Evolutionary conservation across 495 filamentous ascomycete species (phyloP).

Genomic region (Penicillium coffeae): DNA sequence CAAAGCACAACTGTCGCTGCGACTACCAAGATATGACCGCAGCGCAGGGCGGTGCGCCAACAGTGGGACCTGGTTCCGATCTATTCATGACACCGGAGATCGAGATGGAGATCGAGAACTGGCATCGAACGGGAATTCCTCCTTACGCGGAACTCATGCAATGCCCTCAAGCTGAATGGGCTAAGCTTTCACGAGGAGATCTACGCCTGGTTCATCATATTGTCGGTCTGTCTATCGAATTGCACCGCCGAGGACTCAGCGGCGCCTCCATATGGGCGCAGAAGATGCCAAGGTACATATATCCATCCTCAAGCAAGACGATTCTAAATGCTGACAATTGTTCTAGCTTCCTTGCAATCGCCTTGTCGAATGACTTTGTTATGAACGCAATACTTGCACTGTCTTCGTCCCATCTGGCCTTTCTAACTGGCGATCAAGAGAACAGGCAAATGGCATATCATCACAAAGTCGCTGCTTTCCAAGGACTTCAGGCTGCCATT

Average conservation of each 20-base stretch:
- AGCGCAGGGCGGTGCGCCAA: slow-evolving; percentile 59
- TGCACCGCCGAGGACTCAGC: slow-evolving; percentile 70
- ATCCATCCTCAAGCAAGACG: neutral
- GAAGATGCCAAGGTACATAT: slow-evolving; percentile 84
- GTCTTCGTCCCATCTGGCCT: slow-evolving; percentile 86
- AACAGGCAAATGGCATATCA: slow-evolving; percentile 83
- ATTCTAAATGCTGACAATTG: neutral
- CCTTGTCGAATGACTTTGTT: slow-evolving; percentile 76
- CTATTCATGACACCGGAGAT: slow-evolving; percentile 79
- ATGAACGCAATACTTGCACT: slow-evolving; percentile 90
- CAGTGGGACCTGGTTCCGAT: slow-evolving; percentile 67
- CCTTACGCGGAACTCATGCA: slow-evolving; percentile 81
- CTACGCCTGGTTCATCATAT: slow-evolving; percentile 89
- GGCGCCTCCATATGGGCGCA: slow-evolving; percentile 88
- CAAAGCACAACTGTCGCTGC: slow-evolving; percentile 96
- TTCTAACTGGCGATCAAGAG: slow-evolving; percentile 74
- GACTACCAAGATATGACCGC: slow-evolving; percentile 84
- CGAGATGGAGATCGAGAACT: slow-evolving; percentile 74
- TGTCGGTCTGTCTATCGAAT: slow-evolving; percentile 75
- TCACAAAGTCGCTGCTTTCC: slow-evolving; percentile 77
- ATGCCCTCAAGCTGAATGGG: slow-evolving; percentile 54
- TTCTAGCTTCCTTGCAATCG: slow-evolving; percentile 76
- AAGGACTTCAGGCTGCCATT: slow-evolving; percentile 84
- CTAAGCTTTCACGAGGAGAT: slow-evolving; percentile 67
- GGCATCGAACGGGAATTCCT: slow-evolving; percentile 79